Conservation (phyloP, 306 rosid species). For the Gastrolobium bilobum region DNA sequence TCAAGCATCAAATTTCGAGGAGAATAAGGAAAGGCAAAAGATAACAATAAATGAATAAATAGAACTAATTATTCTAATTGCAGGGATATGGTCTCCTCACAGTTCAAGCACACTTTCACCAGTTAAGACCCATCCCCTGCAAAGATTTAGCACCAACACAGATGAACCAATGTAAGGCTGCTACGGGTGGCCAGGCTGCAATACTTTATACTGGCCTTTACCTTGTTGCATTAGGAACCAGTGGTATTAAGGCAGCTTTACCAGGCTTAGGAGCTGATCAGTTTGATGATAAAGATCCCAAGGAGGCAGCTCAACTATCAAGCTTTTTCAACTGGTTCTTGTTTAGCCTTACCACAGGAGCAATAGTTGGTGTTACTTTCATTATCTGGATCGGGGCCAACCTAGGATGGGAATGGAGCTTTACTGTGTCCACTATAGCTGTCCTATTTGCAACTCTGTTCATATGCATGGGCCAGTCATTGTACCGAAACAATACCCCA, state of each 20-base stretch:
- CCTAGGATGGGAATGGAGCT: conserved; percentile 79
- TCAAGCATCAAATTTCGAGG: neutral
- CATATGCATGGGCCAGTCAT: conserved; percentile 67
- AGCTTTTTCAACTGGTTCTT: conserved; percentile 92
- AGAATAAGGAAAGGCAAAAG: too few species aligned
- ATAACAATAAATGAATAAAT: neutral
- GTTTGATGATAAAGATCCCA: conserved; percentile 73
- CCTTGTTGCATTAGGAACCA: conserved; percentile 77
- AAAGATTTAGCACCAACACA: conserved; percentile 50
- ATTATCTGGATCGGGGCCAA: conserved; percentile 73
- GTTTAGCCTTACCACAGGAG: conserved; percentile 76
- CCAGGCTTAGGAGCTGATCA: conserved; percentile 91
- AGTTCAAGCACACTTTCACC: conserved; percentile 64
- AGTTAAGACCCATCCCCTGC: conserved; percentile 75
- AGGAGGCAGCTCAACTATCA: conserved; percentile 66
- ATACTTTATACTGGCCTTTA: conserved; percentile 74
- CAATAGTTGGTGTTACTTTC: conserved; percentile 72
- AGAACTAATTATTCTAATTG: conserved; percentile 11
- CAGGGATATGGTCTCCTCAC: conserved; percentile 79
- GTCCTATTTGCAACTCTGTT: conserved; percentile 52
- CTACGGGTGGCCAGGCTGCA: conserved; percentile 57
- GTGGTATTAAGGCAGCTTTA: conserved; percentile 80
- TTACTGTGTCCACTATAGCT: conserved; percentile 55
- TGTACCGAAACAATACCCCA: conserved; percentile 68
- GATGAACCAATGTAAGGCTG: conserved; percentile 56